Evolutionary conservation across 225 moss, liverwort and hornwort genomes (phyloP).

Genomic region (Pseudoscleropodium purum): DNA sequence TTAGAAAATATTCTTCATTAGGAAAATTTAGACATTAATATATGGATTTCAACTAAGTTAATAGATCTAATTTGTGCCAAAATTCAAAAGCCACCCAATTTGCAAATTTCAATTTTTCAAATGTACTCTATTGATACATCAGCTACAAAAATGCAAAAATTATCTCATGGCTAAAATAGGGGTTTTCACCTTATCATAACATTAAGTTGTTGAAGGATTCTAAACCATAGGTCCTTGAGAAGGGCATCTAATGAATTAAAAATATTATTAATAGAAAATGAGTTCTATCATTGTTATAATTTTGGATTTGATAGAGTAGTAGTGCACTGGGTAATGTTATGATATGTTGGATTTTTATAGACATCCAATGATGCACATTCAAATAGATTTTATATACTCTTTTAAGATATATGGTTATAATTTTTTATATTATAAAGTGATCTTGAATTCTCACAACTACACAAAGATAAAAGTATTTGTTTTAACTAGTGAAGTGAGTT

Average conservation of each 20-base stretch:
- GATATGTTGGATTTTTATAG: background rate
- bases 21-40: background rate
- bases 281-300: background rate
- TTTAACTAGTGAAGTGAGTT: too few species aligned
- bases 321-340: too few species aligned
- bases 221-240: background rate
- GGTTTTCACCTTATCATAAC: background rate
- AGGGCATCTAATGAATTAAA: background rate
- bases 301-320: background rate
- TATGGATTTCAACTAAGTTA: background rate
- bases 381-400: too few species aligned
- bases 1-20: background rate
- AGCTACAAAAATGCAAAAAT: background rate
- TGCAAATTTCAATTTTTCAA: background rate
- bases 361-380: too few species aligned
- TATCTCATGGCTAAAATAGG: background rate
- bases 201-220: background rate
- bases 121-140: accelerated
- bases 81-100: background rate
- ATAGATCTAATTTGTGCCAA: accelerated
- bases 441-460: too few species aligned
- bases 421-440: too few species aligned
- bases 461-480: too few species aligned
- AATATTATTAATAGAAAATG: background rate
- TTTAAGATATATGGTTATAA: too few species aligned